Base-by-base conservation (phyloP, 768 basidiomycete species). In the Calvatia gigantea region DNA sequence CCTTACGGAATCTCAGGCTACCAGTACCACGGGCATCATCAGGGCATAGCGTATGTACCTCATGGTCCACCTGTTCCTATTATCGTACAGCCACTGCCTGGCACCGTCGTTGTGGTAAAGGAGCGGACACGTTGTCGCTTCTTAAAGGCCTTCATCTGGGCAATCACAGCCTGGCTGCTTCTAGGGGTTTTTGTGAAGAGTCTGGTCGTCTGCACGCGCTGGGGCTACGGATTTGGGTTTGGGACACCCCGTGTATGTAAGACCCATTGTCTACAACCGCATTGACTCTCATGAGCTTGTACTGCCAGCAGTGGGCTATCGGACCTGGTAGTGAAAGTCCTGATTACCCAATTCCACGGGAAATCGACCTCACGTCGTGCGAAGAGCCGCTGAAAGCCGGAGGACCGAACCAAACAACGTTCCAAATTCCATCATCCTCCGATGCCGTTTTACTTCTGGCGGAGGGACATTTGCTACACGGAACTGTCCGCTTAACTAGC, bases 321-420 rank as follows among this genome's bases (percentile, higher is more conserved):
- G 54, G 47, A n/a, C 54, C 54, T 23, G 54, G 33, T 12, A 25
- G n/a, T 35, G 31, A n/a, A 11, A 56, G 39, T 23, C 27, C 38
- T 4, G 54, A 56, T 19, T 56, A 56, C 33, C 38, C 54, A 1
- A 29, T 56, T 32, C 54, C 54, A 15, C 19, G 6, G 3, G 39
- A 28, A 14, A 31, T 42, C 2, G 37, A 49, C 17, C 31, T 56
- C 2, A 31, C 17, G 8, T 47, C 54, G 15, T 56, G 54, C 47
- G 46, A 56, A 15, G 38, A 48, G 37, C 54, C 47, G 6, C 32
- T 56, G 46, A 49, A 14, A 17, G 39, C 39, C 25, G 54, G 54
- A 12, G 31, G 28, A 2, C 38, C 54, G 11, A 31, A 29, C 41
- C 11, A 29, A 4, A 42, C 54, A 15, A 38, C 35, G 9, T 32